These are phyloP conservation scores for Paecilomyces variotii DNA, from an alignment of 2,329 filamentous ascomycete species.

Conservation along the genomic window DNA sequence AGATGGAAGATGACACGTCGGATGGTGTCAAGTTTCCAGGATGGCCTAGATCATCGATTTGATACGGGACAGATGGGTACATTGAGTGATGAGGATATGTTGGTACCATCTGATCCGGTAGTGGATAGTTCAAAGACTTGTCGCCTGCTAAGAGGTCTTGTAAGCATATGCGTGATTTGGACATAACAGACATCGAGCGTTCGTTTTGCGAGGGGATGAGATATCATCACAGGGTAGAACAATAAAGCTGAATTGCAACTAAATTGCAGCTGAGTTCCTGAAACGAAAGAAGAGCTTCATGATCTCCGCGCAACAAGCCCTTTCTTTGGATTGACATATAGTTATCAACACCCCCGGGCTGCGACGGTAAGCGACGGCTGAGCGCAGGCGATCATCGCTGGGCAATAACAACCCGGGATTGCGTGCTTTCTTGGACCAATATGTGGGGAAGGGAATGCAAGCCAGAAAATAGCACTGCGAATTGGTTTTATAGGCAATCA, in stretches of 20 bases:
- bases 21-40: slow-evolving; percentile 32
- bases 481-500: background rate
- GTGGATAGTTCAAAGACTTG: slow-evolving; percentile 30
- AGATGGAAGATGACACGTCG: slow-evolving; percentile 35
- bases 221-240: background rate
- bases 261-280: background rate
- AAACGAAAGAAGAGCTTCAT: background rate
- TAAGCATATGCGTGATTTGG: slow-evolving; percentile 13
- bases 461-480: background rate
- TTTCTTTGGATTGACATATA: background rate
- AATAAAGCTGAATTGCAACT: background rate
- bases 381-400: slow-evolving; percentile 8
- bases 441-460: background rate
- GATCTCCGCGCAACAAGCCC: background rate
- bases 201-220: background rate
- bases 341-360: background rate
- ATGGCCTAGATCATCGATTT: slow-evolving; percentile 29
- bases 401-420: slow-evolving; percentile 26
- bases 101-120: slow-evolving; percentile 29
- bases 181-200: background rate
- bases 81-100: slow-evolving; percentile 30
- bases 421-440: slow-evolving; percentile 21
- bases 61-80: slow-evolving; percentile 30
- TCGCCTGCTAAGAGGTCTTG: slow-evolving; percentile 19
- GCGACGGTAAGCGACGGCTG: slow-evolving; percentile 13